Evolutionary conservation across 139 green algal genomes (phyloP), one percentile per base, ranked within the genome.

Genomic region (Tetraselmis striata): DNA sequence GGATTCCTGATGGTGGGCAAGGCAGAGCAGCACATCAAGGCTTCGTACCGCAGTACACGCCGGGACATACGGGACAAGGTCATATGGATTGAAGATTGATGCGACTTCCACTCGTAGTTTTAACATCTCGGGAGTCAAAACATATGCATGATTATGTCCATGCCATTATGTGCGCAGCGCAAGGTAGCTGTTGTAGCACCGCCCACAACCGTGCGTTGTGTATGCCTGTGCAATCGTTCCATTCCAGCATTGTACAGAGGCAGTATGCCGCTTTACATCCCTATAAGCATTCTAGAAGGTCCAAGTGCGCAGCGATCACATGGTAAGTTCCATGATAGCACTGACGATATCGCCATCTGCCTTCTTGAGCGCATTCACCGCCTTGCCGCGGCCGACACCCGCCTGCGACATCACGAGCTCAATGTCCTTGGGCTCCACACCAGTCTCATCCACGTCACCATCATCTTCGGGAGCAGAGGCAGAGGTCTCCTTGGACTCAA

Each of bases 391-490:
- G 28, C 83, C 91, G 26, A 98, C 97, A 77, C 91, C 93, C 24
- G 97, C 97, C 88, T 98, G 93, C 0, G 94, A 97, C 95, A 99
- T 98, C 59, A 99, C 97, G 75, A 99, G 93, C 89, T 99, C 97
- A 86, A 99, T 98, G 88, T 99, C 97, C 93, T 99, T 99, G 85
- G 91, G 75, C 90, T 99, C 97, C 31, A 99, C 91, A 24, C 95
- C 97, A 31, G 83, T 91, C 87, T 97, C 96, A 85, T 99, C 97
- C 28, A 99, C 93, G 74, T 95, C 94, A 31, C 81, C 87, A 32
- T 96, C 95, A 30, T 97, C 95, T 28, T 94, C 93, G 30, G 11
- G 75, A 18, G 80, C 77, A 0, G 81, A 29, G 1, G 59, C 84
- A 30, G 81, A 78, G 0, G 76, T 58, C 75, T 84, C 74, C 59